These are phyloP conservation scores for Zasmidium cellare DNA, from an alignment of 2,329 filamentous ascomycete genomes.

Conservation along the genomic window DNA sequence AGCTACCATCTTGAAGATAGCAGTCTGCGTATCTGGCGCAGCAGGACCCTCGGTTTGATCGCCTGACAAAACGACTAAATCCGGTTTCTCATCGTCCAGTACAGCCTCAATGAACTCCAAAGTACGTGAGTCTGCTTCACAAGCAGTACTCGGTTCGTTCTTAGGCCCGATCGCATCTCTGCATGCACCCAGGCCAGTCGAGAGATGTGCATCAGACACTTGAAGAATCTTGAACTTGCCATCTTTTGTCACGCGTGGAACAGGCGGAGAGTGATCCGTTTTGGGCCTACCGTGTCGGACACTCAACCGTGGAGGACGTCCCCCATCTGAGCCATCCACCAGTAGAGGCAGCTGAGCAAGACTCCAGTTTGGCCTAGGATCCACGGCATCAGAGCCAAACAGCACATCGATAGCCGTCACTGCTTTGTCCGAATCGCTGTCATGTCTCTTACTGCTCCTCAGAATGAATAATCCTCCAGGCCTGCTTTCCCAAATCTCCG, in stretches of 20 bases:
- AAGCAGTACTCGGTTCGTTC: conserved; percentile 49
- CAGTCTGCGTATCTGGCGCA: conserved; percentile 84
- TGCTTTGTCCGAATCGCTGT: conserved; percentile 71
- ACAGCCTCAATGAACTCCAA: conserved; percentile 83
- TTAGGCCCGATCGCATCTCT: conserved; percentile 71
- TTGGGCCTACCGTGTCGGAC: conserved; percentile 70
- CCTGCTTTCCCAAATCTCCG: conserved; percentile 74
- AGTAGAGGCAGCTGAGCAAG: conserved; percentile 73
- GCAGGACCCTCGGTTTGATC: conserved; percentile 96
- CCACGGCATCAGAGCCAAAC: conserved; percentile 87
- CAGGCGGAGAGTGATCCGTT: conserved; percentile 57
- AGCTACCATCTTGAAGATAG: conserved; percentile 89
- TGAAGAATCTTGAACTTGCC: conserved; percentile 98
- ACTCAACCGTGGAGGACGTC: conserved; percentile 72
- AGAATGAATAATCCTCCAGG: conserved; percentile 80
- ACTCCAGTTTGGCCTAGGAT: conserved; percentile 83
- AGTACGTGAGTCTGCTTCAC: conserved; percentile 88
- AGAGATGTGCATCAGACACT: conserved; percentile 88
- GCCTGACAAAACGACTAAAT: conserved; percentile 86
- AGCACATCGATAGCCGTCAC: conserved; percentile 83
- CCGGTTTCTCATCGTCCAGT: conserved; percentile 89
- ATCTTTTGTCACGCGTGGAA: conserved; percentile 78
- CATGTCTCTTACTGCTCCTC: conserved; percentile 68
- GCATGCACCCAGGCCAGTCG: conserved; percentile 82
- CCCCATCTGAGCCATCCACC: conserved; percentile 62